Base-by-base conservation (phyloP, 805 yeast genomes). In the Teunomyces stri region DNA sequence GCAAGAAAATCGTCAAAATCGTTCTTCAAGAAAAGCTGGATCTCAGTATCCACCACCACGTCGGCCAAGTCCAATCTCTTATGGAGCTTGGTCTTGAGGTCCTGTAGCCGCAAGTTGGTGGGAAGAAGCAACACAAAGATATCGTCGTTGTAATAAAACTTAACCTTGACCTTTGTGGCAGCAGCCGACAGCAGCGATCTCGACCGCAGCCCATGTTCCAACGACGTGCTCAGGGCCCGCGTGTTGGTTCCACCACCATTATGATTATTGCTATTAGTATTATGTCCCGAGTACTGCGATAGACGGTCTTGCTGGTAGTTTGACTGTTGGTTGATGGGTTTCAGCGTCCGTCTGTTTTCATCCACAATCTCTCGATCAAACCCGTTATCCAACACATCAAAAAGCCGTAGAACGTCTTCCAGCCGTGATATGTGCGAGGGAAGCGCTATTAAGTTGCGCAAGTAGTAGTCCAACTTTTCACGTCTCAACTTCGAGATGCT, bases 141-240 rank as follows among this genome's bases (percentile, higher is more conserved):
- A 60, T 87, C 96, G 57, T 86, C 94, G 49, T 82, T 84, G 58
- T 81, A 86, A 61, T 84, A 87, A 58, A 87, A 85, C 62, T 87
- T 87, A 44, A 87, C 79, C 62, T 87, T 87, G 15, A 73, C 68
- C 56, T 80, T 80, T 35, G 42, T 18, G 12, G 46, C 30, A 7
- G 33, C 47, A 6, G 42, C 42, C 30, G 4, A 15, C 34, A 31
- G 34, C 34, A 31, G 34, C 18, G 62, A 58, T 1, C 59, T 44
- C 7, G 67, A 60, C 13, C 55, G 49, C 15, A 64, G 48, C 47
- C 15, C 49, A 54, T 11, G 40, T 12, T 37, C 40, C 29, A 37
- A 18, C 40, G 40, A 37, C 18, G 40, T 22, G 38, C 22, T 36
- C 7, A 27, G 47, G 34, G 39, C 2, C 41, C 35, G 31, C 10